Percentiles rank a stretch among this genome's conserved stretches.
Evolutionary conservation across 495 filamentous ascomycete genomes (phyloP).

Genomic region (Bacidia rubella): DNA sequence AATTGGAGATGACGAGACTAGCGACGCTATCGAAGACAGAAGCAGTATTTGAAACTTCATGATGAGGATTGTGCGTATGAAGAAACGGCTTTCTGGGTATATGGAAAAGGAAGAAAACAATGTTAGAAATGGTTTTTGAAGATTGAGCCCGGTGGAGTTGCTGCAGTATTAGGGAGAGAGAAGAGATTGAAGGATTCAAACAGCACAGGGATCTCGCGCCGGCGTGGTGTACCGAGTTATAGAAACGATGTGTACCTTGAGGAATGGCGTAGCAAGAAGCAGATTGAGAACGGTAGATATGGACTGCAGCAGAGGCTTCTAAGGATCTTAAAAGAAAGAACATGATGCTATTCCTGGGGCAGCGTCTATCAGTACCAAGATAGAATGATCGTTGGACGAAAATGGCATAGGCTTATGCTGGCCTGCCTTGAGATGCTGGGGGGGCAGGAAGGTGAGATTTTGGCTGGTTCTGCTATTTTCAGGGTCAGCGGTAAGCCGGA

Average conservation of each 20-base stretch:
- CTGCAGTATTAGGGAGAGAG: background rate
- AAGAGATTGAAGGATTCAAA: slow-evolving; percentile 1
- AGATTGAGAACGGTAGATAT: background rate
- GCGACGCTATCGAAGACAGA: slow-evolving; percentile 3
- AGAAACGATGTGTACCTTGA: background rate
- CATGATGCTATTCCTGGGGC: background rate
- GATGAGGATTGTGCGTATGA: background rate
- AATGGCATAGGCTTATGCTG: background rate
- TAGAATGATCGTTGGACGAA: background rate
- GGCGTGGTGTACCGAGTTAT: background rate
- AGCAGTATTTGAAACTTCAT: slow-evolving; percentile 8
- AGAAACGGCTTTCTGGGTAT: background rate
- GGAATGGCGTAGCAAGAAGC: background rate
- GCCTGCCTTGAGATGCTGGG: background rate
- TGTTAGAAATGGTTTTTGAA: background rate
- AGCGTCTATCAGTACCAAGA: background rate
- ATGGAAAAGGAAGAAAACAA: background rate
- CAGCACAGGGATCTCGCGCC: background rate
- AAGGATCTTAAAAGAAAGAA: background rate
- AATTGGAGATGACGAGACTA: slow-evolving; percentile 10
- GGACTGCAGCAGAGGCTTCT: background rate
- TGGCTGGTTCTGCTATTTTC: slow-evolving; percentile 8
- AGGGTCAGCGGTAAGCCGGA: slow-evolving; percentile 5
- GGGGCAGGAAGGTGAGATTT: background rate
- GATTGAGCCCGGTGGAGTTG: background rate